Conservation (phyloP, 2,329 filamentous ascomycete species). For the Xylariaceae sp. region DNA sequence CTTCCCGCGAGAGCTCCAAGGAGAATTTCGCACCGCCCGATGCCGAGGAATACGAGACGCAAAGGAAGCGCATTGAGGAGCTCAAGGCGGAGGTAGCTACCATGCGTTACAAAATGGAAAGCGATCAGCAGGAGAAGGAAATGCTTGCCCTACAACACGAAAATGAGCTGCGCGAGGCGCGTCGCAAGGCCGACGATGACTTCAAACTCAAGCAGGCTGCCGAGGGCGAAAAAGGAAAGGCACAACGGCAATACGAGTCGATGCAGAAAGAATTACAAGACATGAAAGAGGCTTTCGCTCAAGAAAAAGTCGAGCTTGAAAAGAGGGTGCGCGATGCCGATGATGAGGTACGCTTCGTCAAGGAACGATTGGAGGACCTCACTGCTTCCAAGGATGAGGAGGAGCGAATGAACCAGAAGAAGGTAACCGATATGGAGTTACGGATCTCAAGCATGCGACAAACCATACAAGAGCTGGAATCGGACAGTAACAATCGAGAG, state of each 20-base stretch:
- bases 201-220: slow-evolving; percentile 63
- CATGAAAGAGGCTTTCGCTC: slow-evolving; percentile 44
- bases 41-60: slow-evolving; percentile 55
- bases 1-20: slow-evolving; percentile 55
- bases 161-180: slow-evolving; percentile 76
- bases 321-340: slow-evolving; percentile 65
- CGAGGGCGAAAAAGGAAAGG: slow-evolving; percentile 50
- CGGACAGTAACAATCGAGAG: slow-evolving; percentile 54
- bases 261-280: slow-evolving; percentile 49
- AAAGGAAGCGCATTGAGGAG: slow-evolving; percentile 62
- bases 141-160: slow-evolving; percentile 73
- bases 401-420: slow-evolving; percentile 55
- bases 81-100: slow-evolving; percentile 87
- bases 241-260: slow-evolving; percentile 44
- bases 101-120: slow-evolving; percentile 81
- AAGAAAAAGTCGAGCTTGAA: slow-evolving; percentile 62
- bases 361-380: slow-evolving; percentile 78
- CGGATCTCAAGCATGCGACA: slow-evolving; percentile 43
- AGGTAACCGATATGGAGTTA: slow-evolving; percentile 49
- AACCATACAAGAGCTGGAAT: slow-evolving; percentile 53
- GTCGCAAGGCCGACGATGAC: slow-evolving; percentile 79
- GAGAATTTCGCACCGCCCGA: slow-evolving; percentile 57
- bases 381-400: slow-evolving; percentile 62
- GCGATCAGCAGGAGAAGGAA: slow-evolving; percentile 82
- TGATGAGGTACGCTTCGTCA: slow-evolving; percentile 67